A percentile compares a stretch with the other conserved stretches of the same genome.
Conservation (phyloP, 371 early-diverging fungal genomes). For the Mortierella polycephala region DNA sequence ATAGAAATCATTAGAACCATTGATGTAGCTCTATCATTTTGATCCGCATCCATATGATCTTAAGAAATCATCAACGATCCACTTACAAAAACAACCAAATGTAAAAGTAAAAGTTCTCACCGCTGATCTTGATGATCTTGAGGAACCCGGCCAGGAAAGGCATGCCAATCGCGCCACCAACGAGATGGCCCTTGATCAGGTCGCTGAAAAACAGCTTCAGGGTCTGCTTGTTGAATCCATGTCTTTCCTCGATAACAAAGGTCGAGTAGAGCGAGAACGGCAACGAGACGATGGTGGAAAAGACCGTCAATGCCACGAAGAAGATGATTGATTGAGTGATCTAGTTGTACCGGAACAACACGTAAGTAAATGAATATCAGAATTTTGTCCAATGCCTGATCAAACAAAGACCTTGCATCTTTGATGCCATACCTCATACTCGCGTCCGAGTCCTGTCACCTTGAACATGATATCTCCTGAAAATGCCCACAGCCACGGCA, state of each 20-base stretch:
- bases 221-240: constrained; percentile 98
- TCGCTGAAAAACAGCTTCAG: constrained; percentile 85
- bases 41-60: no score
- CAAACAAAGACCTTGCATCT: background rate
- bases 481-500: constrained; percentile 81
- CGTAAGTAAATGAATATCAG: background rate
- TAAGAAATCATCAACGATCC: no score
- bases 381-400: background rate
- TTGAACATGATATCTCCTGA: constrained; percentile 65
- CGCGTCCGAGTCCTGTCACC: constrained; percentile 69
- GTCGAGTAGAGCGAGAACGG: constrained; percentile 91
- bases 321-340: constrained; percentile 89
- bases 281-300: constrained; percentile 75
- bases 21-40: no score
- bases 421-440: constrained; percentile 74
- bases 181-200: constrained; percentile 75
- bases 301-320: constrained; percentile 65
- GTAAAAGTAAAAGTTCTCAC: constrained; percentile 88
- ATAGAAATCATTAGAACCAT: no score
- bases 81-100: constrained; percentile 88
- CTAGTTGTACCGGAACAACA: constrained; percentile 48
- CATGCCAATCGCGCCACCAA: constrained; percentile 78
- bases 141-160: constrained; percentile 88
- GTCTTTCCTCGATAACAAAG: constrained; percentile 94
- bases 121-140: constrained; percentile 85